Base-by-base conservation (phyloP, 305 asterid species). In the Withania somnifera region DNA sequence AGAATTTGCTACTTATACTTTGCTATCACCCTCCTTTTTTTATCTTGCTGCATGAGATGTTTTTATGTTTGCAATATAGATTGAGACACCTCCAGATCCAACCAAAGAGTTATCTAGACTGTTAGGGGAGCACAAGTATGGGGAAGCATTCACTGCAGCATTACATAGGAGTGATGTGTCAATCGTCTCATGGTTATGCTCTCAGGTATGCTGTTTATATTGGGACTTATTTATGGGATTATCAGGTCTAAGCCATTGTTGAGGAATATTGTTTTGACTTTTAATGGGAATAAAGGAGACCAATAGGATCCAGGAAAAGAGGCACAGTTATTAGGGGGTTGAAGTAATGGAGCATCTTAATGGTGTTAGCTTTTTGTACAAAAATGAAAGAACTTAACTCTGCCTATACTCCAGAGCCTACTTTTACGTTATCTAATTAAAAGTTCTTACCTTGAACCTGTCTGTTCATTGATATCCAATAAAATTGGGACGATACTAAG, bases 181-280 rank as follows among this genome's bases (percentile, higher is more conserved):
- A 42, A 91, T 93, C 6, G 98, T 95, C 28, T 93, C 98, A 19
- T 95, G 98, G 98, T 79, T 95, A 78, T 95, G 98, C 90, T 80
- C 97, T 89, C 98, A 93, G 98, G 98, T 95, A 90, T 80, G 75
- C 78, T 84, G 45, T 81, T 34, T 53, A 17, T 24, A 17, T 77
- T 19, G 63, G 6, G 45, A 75, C 38, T 75, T 47, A 47, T n/a
- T 15, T 73, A 26, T 26, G 26, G 42, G 26, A 47, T 75, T 47
- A 47, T 50, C 45, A 26, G 22, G 28, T 75, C 15, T 22, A 8
- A 24, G 8, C 26, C 4, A 26, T 14, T 73, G 34, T 9, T 28
- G 61, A 15, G 26, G 24, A 73, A 7, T 73, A 15, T 47, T 14
- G 30, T 30, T 6, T n/a, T n/a, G n/a, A n/a, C n/a, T 73, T 47